A percentile compares a stretch with the other conserved stretches of the same genome.
Conservation (phyloP, 2,329 filamentous ascomycete genomes). For the Cytospora leucostoma region DNA sequence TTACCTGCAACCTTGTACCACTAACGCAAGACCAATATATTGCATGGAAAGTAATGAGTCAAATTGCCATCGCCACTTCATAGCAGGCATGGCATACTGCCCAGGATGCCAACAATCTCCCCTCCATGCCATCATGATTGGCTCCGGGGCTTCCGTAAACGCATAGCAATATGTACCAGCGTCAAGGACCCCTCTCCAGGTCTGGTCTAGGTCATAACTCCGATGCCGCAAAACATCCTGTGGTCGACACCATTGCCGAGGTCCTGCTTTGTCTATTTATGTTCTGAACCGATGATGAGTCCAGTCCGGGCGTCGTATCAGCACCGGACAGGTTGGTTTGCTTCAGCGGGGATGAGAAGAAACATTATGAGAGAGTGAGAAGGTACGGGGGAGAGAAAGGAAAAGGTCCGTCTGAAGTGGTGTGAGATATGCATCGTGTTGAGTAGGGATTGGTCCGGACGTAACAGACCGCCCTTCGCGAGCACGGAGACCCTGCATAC, state of each 20-base stretch:
- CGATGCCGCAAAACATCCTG: background rate
- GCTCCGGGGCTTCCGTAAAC: background rate
- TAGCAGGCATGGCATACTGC: background rate
- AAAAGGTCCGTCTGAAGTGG: constrained; percentile 7
- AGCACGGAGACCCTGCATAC: constrained; percentile 19
- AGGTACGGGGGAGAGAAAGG: constrained; percentile 1
- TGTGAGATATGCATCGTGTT: constrained; percentile 23
- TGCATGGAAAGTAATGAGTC: background rate
- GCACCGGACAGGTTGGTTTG: too few relatives aligned
- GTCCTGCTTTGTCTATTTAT: background rate
- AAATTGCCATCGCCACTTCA: background rate
- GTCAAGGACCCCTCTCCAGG: background rate
- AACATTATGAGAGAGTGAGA: constrained; percentile 6
- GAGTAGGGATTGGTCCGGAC: constrained; percentile 22
- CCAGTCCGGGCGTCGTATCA: background rate
- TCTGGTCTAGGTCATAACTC: background rate
- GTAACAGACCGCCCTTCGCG: constrained; percentile 17
- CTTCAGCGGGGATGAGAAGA: background rate
- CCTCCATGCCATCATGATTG: background rate
- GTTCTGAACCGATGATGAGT: background rate
- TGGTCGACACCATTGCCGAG: background rate
- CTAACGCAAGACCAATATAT: background rate
- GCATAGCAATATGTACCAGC: background rate
- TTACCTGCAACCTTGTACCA: background rate
- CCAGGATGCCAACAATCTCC: background rate